phyloP scores from a whole-genome alignment of 140 eudicot species.

The Senecio squalidus region DNA sequence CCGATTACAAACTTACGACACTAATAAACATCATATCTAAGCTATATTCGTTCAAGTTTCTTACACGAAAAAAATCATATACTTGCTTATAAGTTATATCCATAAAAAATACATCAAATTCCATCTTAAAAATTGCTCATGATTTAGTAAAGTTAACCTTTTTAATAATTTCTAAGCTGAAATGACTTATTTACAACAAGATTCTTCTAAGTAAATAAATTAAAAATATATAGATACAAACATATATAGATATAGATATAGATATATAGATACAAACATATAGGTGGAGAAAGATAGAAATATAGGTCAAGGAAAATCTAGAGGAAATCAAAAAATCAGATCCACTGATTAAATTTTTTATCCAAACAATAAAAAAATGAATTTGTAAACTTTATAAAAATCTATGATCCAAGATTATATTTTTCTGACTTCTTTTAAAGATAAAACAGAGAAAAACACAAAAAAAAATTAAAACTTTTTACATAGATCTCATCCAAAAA shows the following conservation, averaged over 20 bases:
- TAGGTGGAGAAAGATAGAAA: no score
- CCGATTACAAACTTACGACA: background rate
- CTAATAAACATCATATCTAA: background rate
- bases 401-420: background rate
- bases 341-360: no score
- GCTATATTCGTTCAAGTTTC: background rate
- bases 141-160: background rate
- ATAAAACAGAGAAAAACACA: conserved; percentile 26
- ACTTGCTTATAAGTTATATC: background rate
- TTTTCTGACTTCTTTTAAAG: background rate
- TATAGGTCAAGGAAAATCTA: no score
- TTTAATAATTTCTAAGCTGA: background rate
- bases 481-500: conserved; percentile 29
- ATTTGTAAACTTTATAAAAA: no score
- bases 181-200: background rate
- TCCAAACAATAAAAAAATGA: no score
- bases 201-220: no score
- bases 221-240: no score
- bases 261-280: no score
- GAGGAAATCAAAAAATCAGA: no score
- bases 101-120: conserved; percentile 1
- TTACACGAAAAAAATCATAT: background rate
- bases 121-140: no score
- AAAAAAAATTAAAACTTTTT: background rate
- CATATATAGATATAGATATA: no score